A percentile compares a stretch with the other conserved stretches of the same genome.
Evolutionary conservation across 1,139 yeast genomes (phyloP).

Genomic region (Pichia inconspicua): DNA sequence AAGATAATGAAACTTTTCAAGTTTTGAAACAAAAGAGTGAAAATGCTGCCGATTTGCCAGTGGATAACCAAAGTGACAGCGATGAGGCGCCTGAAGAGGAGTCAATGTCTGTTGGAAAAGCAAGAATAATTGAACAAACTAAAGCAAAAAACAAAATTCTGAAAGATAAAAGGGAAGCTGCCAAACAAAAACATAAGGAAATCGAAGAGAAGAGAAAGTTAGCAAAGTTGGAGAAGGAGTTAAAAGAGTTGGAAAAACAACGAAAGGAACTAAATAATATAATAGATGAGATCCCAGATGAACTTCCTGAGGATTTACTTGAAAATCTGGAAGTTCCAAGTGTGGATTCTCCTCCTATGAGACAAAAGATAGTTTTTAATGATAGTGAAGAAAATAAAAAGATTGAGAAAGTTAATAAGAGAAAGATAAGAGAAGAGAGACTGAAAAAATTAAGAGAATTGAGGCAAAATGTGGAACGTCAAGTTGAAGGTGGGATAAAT

Average conservation of each 20-base stretch:
- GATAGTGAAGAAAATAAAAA: constrained; percentile 28
- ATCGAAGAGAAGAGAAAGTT: constrained; percentile 35
- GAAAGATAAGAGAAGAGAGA: constrained; percentile 36
- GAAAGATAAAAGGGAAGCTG: constrained; percentile 31
- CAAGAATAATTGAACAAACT: constrained; percentile 29
- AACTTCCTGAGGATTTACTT: constrained; percentile 42
- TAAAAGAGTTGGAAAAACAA: constrained; percentile 41
- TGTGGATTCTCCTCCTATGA: constrained; percentile 11
- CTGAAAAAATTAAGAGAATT: constrained; percentile 32
- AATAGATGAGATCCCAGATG: constrained; percentile 36
- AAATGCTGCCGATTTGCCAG: constrained; percentile 7
- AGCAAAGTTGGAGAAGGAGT: constrained; percentile 21
- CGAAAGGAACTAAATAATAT: constrained; percentile 25
- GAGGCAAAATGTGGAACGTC: constrained; percentile 32
- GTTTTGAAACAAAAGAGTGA: constrained; percentile 2
- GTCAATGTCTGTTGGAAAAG: constrained; percentile 15
- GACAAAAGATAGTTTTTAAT: constrained; percentile 35
- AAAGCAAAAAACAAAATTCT: constrained; percentile 32
- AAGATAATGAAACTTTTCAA: not conserved
- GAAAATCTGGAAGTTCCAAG: constrained; percentile 25
- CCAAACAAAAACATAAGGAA: constrained; percentile 42
- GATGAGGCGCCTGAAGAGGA: constrained; percentile 31
- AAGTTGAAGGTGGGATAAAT: constrained; percentile 49
- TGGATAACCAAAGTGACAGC: constrained; percentile 13
- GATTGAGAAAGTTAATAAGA: constrained; percentile 28